Percentiles rank a stretch among this genome's conserved stretches.
These are phyloP conservation scores for Aspergillus bertholletiae DNA, from an alignment of 495 filamentous ascomycete species.

Conservation along the genomic window DNA sequence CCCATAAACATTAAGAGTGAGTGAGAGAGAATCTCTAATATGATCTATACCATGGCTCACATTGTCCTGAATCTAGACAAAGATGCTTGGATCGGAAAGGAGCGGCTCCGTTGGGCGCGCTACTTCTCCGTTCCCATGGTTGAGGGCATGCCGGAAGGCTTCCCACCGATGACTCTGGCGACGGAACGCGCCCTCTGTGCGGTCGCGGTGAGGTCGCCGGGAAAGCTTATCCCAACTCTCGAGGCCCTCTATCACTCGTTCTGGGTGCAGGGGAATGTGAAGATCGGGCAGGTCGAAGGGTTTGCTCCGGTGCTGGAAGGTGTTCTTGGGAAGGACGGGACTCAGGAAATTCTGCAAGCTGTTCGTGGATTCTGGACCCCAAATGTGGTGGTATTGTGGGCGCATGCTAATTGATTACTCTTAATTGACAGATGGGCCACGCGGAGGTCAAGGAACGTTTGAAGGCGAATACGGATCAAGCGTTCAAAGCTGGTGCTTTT, in stretches of 20 bases:
- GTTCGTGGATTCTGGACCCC: constrained; percentile 15
- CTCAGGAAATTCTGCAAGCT: constrained; percentile 37
- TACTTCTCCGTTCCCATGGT: constrained; percentile 59
- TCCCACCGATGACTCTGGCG: constrained; percentile 54
- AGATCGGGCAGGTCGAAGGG: constrained; percentile 48
- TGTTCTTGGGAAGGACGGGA: constrained; percentile 48
- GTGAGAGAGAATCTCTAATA: too few relatives aligned
- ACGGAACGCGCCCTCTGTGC: constrained; percentile 49
- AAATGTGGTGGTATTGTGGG: not conserved
- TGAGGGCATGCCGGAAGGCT: constrained; percentile 46
- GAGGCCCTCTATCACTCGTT: constrained; percentile 52
- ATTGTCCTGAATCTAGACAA: constrained; percentile 69
- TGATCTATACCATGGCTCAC: too few relatives aligned
- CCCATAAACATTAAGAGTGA: constrained; percentile 68
- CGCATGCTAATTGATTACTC: constrained; percentile 10
- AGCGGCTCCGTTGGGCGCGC: constrained; percentile 59
- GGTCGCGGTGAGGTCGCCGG: constrained; percentile 33
- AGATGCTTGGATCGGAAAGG: constrained; percentile 55
- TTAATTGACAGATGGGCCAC: constrained; percentile 23
- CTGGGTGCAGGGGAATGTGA: constrained; percentile 50
- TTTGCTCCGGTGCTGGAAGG: constrained; percentile 42
- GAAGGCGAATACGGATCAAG: constrained; percentile 51
- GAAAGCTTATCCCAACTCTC: constrained; percentile 40
- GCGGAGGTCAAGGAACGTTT: constrained; percentile 53
- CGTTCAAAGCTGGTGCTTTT: constrained; percentile 62